These are phyloP conservation scores for Gigaspora rosea DNA, from an alignment of 192 early-diverging fungal species.

Conservation along the genomic window DNA sequence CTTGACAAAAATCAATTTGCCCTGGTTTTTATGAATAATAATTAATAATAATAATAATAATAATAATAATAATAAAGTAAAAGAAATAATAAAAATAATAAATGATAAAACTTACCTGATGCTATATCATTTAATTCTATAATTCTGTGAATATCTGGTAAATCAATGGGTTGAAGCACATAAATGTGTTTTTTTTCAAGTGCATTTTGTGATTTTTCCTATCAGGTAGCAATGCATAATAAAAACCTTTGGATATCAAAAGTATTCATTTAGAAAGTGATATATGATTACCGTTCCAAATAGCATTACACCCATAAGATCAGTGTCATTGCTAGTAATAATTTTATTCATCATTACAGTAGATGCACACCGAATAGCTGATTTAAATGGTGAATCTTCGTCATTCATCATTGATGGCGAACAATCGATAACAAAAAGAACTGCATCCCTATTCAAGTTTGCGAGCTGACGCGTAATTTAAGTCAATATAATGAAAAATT, in stretches of 20 bases:
- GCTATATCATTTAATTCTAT: slow-evolving; percentile 57
- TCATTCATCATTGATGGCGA: slow-evolving; percentile 46
- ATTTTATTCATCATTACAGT: slow-evolving; percentile 48
- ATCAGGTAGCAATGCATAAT: not conserved
- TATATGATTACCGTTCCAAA: slow-evolving; percentile 49
- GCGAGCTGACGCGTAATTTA: slow-evolving; percentile 1
- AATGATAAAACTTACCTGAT: slow-evolving; percentile 46
- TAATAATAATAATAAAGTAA: slow-evolving; percentile 26
- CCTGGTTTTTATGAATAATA: not conserved
- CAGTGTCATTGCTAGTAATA: slow-evolving; percentile 38
- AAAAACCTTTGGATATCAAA: not conserved
- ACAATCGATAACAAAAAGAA: slow-evolving; percentile 56
- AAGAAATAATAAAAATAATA: slow-evolving; percentile 3
- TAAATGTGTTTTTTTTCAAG: slow-evolving; percentile 60
- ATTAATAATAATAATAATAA: not conserved
- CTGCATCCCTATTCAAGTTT: slow-evolving; percentile 44
- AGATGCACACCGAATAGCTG: slow-evolving; percentile 42
- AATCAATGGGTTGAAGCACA: slow-evolving; percentile 61
- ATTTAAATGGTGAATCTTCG: slow-evolving; percentile 45
- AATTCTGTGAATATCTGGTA: slow-evolving; percentile 61
- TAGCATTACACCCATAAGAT: slow-evolving; percentile 49
- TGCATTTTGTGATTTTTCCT: slow-evolving; percentile 54
- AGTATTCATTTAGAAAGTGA: not conserved
- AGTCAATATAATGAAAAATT: not conserved
- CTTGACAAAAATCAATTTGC: slow-evolving; percentile 43